phyloP scores from a whole-genome alignment of 2,329 filamentous ascomycete genomes.

The Colletotrichum simmondsii region DNA sequence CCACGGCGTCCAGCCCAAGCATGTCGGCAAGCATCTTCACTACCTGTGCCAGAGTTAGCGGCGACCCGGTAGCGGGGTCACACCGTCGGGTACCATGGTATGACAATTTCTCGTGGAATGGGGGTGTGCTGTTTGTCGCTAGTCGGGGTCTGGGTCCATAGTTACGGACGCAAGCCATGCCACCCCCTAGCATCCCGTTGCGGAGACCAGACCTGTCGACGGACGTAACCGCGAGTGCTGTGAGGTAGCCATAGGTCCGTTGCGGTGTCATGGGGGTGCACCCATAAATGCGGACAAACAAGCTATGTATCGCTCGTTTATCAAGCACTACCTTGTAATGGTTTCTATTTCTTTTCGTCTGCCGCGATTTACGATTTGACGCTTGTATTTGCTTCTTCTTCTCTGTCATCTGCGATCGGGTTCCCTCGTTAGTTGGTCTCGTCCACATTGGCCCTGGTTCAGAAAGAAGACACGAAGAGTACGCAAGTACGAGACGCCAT shows the following conservation, averaged over 20 bases:
- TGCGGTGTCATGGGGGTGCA: background rate
- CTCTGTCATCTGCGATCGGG: conserved; percentile 1
- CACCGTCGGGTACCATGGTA: background rate
- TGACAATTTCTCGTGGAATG: conserved; percentile 11
- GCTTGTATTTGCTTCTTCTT: background rate
- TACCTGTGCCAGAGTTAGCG: conserved; percentile 8
- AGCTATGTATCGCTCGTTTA: background rate
- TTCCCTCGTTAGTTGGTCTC: background rate
- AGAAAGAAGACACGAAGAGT: background rate
- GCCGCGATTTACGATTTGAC: background rate
- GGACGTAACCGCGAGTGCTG: background rate
- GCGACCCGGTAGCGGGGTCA: background rate
- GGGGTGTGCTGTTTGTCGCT: background rate
- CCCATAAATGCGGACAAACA: background rate
- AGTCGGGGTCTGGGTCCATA: background rate
- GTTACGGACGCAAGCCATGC: conserved; percentile 22
- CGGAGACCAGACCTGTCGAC: background rate
- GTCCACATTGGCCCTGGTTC: background rate
- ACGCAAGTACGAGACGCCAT: background rate
- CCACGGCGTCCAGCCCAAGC: conserved; percentile 2
- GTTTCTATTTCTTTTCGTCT: background rate
- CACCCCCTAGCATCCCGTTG: background rate
- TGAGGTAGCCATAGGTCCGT: background rate
- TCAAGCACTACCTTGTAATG: background rate
- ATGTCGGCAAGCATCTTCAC: background rate